Percentiles rank a stretch among this genome's conserved stretches.
These are phyloP conservation scores for Backusella liffmaniae DNA, from an alignment of 192 early-diverging fungal species.

Conservation along the genomic window DNA sequence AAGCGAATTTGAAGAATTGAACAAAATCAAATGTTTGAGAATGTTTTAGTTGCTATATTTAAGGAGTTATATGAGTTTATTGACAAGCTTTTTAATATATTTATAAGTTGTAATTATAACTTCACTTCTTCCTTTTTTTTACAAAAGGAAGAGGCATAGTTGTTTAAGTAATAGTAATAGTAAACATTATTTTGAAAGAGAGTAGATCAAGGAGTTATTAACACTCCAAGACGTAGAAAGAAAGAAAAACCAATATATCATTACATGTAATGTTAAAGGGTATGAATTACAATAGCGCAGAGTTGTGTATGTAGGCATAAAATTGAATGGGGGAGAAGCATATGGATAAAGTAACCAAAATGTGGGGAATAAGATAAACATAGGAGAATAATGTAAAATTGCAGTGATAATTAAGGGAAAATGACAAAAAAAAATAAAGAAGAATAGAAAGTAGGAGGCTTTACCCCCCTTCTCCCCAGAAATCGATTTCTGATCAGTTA, in stretches of 20 bases:
- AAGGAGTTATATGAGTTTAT: background rate
- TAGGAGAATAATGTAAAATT: constrained; percentile 3
- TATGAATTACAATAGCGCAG: background rate
- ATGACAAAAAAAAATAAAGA: background rate
- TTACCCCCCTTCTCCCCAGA: background rate
- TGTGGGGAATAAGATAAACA: background rate
- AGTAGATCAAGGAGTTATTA: background rate
- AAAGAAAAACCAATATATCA: background rate
- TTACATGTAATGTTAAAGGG: background rate
- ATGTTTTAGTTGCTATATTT: background rate
- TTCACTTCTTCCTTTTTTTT: background rate
- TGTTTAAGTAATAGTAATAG: background rate
- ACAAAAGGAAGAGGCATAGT: background rate
- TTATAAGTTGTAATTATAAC: constrained; percentile 2
- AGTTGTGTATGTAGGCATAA: background rate
- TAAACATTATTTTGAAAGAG: background rate
- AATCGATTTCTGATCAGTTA: background rate
- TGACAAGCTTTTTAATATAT: background rate
- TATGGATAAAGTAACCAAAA: background rate
- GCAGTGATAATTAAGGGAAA: constrained; percentile 1
- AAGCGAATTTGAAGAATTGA: background rate
- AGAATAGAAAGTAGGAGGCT: background rate
- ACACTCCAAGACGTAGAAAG: background rate
- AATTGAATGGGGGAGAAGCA: background rate
- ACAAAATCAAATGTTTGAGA: background rate